A percentile compares a stretch with the other conserved stretches of the same genome.
Conservation (phyloP, 352 stramenopile species). For the Phytophthora melonis region DNA sequence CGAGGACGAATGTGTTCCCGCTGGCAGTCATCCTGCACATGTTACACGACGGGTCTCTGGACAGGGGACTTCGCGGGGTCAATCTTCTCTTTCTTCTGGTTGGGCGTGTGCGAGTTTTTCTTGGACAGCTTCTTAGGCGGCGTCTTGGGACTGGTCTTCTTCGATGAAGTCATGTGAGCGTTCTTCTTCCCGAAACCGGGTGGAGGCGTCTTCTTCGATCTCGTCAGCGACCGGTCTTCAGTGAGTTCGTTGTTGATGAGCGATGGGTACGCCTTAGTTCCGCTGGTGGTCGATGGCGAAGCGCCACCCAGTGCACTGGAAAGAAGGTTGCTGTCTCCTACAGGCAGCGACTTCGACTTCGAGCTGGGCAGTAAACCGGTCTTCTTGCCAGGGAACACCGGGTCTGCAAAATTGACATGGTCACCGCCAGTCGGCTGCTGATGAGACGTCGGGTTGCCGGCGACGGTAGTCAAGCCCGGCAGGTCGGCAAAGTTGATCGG, state of each 20-base stretch:
- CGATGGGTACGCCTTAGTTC: no score
- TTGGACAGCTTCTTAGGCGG: background rate
- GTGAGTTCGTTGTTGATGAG: no score
- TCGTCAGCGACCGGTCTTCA: background rate
- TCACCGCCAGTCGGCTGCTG: background rate
- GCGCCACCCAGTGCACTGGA: no score
- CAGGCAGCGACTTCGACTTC: no score
- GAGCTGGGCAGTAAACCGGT: background rate
- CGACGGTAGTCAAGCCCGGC: background rate
- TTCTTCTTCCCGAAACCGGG: background rate
- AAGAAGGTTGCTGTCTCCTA: no score
- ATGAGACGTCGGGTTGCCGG: background rate
- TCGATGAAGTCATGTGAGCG: background rate
- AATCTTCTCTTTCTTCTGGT: background rate
- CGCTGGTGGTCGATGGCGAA: no score
- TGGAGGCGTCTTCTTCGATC: background rate
- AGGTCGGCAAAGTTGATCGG: conserved; percentile 16
- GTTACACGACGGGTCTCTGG: background rate
- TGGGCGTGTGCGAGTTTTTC: background rate
- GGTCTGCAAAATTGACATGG: background rate
- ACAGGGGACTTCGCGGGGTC: background rate
- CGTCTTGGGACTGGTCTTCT: conserved; percentile 1
- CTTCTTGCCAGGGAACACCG: background rate
- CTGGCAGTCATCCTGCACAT: background rate
- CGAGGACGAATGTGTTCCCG: background rate